Base-by-base conservation (phyloP, 805 yeast species). In the Candida verbasci region DNA sequence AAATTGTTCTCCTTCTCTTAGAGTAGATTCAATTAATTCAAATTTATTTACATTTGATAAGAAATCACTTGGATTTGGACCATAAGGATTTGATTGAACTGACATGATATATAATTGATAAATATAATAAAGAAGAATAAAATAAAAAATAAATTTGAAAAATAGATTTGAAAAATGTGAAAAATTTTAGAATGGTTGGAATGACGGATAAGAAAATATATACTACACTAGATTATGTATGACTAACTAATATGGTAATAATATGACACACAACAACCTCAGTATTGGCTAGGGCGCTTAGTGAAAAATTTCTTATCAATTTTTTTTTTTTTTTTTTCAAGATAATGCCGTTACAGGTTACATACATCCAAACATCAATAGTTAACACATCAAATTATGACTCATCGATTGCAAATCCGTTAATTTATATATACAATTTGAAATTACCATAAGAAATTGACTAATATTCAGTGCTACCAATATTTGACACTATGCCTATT, bases 1-100 rank as follows among this genome's bases (percentile, higher is more conserved):
- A 46, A 75, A 75, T 53, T 75, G 81, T 55, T 75, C 81, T 51
- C 81, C 81, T 54, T 75, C 81, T 70, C 81, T 72, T 39, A 75
- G 62, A 16, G 81, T 75, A 20, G 78, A 70, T 49, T 75, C 81
- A 40, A 75, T 75, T 26, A 75, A 55, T 56, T 75, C 68, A 52
- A 75, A 75, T 49, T 65, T 65, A 43, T 62, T 58, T 18, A 75
- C 80, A 46, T 75, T 75, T 24, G 80, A 75, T 44, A 75, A 59
- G 44, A 58, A 74, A 57, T 75, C 80, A 42, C 75, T 62, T 16
- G 81, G 81, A 46, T 75, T 70, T 29, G 80, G 79, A 22, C 79
- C 80, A 48, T 75, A 75, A 31, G 80, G 80, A 52, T 75, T 75
- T 25, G 52, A 34, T 25, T 37, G 47, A 31, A 55, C 46, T 12